phyloP scores from a whole-genome alignment of 169 alveolate species.

The Babesia caballi region DNA sequence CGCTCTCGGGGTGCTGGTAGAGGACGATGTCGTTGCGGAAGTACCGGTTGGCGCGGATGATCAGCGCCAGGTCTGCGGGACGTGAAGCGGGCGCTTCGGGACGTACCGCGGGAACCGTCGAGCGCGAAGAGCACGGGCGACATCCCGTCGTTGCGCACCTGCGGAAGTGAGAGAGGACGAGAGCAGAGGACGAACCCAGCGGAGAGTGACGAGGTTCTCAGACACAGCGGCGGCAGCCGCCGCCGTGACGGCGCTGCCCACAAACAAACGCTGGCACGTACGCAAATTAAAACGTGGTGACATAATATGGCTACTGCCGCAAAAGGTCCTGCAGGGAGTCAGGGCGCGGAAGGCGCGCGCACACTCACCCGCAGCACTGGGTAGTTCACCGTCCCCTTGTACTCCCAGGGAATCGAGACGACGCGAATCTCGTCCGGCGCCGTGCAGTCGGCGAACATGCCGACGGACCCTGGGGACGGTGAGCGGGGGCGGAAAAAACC shows the following conservation, averaged over 20 bases:
- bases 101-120: slow-evolving; percentile 18
- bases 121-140: slow-evolving; percentile 31
- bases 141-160: slow-evolving; percentile 52
- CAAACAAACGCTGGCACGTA: not conserved
- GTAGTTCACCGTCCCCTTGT: slow-evolving; percentile 64
- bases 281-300: slow-evolving; percentile 8
- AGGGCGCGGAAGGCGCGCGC: not conserved
- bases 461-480: slow-evolving; percentile 30
- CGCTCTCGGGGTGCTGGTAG: slow-evolving; percentile 48
- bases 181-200: slow-evolving; percentile 34
- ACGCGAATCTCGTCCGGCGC: slow-evolving; percentile 63
- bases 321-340: not conserved
- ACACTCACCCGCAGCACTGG: slow-evolving; percentile 52
- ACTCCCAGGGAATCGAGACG: slow-evolving; percentile 59
- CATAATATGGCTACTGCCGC: not conserved
- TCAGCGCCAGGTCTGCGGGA: slow-evolving; percentile 46
- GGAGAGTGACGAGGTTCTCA: slow-evolving; percentile 44
- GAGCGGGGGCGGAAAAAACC: not conserved
- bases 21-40: slow-evolving; percentile 55
- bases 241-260: not conserved
- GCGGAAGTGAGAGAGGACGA: not conserved
- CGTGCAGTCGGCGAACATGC: slow-evolving; percentile 40
- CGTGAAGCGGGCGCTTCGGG: not conserved
- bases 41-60: slow-evolving; percentile 40
- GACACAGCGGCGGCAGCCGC: slow-evolving; percentile 33